Conservation (phyloP, 441 rosid species). For the Dalechampia spathulata region DNA sequence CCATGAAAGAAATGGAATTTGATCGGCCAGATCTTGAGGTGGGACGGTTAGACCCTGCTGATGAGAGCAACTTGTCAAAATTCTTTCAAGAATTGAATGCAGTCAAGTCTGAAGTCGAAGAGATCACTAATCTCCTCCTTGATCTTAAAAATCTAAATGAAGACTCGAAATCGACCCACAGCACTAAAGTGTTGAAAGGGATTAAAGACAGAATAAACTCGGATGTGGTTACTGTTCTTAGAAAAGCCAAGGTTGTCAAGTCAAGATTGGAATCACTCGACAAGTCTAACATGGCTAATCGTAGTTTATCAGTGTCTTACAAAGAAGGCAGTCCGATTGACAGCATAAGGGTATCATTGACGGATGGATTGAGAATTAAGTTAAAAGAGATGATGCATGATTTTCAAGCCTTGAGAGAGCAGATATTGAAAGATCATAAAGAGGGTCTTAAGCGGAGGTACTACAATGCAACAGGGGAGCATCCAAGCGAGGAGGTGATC, state of each 20-base stretch:
- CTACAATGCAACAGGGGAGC: constrained; percentile 25
- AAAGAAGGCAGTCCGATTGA: constrained; percentile 30
- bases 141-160: constrained; percentile 28
- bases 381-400: constrained; percentile 32
- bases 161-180: constrained; percentile 32
- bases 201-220: constrained; percentile 31
- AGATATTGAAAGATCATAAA: constrained; percentile 27
- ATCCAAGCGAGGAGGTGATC: constrained; percentile 23
- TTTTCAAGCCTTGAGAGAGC: constrained; percentile 31
- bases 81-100: constrained; percentile 24
- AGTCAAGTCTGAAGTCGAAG: constrained; percentile 25
- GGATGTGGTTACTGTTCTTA: constrained; percentile 27
- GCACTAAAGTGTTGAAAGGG: constrained; percentile 25
- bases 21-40: constrained; percentile 24
- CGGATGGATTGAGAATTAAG: constrained; percentile 27
- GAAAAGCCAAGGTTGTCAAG: constrained; percentile 29
- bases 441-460: constrained; percentile 32
- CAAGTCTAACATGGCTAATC: constrained; percentile 20
- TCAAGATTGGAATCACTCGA: constrained; percentile 31
- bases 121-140: constrained; percentile 29
- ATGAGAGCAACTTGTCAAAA: constrained; percentile 19
- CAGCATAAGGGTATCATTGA: constrained; percentile 29
- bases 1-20: constrained; percentile 15
- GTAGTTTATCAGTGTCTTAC: constrained; percentile 12
- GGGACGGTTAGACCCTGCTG: constrained; percentile 19